A percentile compares a stretch with the other conserved stretches of the same genome.
Evolutionary conservation across 2,329 filamentous ascomycete species (phyloP).

Genomic region (Nemania serpens): DNA sequence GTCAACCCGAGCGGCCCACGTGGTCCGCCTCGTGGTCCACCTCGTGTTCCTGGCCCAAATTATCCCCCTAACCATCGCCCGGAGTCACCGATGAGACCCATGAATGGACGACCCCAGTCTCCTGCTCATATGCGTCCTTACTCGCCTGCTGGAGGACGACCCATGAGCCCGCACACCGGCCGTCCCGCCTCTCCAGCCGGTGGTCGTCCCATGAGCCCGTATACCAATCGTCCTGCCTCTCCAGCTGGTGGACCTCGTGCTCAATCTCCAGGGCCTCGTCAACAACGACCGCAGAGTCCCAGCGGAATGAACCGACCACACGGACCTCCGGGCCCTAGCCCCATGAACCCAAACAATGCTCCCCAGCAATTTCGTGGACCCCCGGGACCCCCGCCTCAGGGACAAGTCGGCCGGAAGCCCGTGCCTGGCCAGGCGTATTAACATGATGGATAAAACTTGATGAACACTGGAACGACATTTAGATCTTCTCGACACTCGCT

Average conservation of each 20-base stretch:
- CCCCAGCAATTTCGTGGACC: conserved; percentile 39
- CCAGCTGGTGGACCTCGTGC: conserved; percentile 31
- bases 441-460: conserved; percentile 37
- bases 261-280: conserved; percentile 29
- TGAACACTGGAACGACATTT: conserved; percentile 38
- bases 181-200: conserved; percentile 33
- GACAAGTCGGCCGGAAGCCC: conserved; percentile 58
- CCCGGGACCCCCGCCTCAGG: conserved; percentile 43
- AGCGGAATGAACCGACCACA: conserved; percentile 47
- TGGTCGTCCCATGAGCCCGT: conserved; percentile 36
- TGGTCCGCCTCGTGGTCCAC: conserved; percentile 39
- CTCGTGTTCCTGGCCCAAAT: conserved; percentile 44
- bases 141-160: conserved; percentile 42
- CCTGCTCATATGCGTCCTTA: conserved; percentile 41
- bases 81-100: conserved; percentile 43
- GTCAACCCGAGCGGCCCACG: conserved; percentile 49
- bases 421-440: conserved; percentile 60
- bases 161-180: conserved; percentile 26
- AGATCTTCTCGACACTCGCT: conserved; percentile 44
- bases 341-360: conserved; percentile 50
- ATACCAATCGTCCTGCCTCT: conserved; percentile 27
- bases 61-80: conserved; percentile 40
- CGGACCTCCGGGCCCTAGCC: conserved; percentile 52
- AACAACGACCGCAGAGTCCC: conserved; percentile 46
- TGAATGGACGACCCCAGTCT: conserved; percentile 39